A percentile compares a stretch with the other conserved stretches of the same genome.
Evolutionary conservation across 805 yeast genomes (phyloP).

Genomic region (Pichia insulana): DNA sequence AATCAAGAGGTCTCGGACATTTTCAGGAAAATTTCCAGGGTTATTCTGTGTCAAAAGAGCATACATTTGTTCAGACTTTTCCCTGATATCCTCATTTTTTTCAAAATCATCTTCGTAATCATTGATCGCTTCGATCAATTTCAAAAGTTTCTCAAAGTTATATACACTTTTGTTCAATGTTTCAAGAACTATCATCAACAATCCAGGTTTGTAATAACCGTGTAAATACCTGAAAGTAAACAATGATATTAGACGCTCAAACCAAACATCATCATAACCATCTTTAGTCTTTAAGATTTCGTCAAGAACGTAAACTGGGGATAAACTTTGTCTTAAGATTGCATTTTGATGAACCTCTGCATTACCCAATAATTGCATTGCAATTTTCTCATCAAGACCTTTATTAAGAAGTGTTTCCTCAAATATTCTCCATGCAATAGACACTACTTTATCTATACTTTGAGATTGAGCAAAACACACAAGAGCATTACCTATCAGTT

Average conservation of each 20-base stretch:
- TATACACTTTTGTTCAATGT: constrained; percentile 15
- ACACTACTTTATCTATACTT: constrained; percentile 42
- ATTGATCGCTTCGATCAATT: constrained; percentile 21
- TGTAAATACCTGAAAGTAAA: constrained; percentile 48
- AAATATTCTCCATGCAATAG: constrained; percentile 51
- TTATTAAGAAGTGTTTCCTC: constrained; percentile 49
- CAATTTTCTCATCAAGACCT: constrained; percentile 25
- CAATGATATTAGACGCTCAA: constrained; percentile 30
- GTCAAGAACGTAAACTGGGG: constrained; percentile 62
- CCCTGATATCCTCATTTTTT: constrained; percentile 7
- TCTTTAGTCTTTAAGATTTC: constrained; percentile 35
- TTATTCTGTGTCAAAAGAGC: constrained; percentile 14
- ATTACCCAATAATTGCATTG: constrained; percentile 1
- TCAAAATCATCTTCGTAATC: constrained; percentile 15
- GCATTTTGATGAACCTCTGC: constrained; percentile 27
- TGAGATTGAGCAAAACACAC: constrained; percentile 57
- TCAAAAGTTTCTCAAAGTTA: constrained; percentile 17
- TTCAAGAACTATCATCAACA: constrained; percentile 41
- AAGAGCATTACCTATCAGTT: constrained; percentile 48
- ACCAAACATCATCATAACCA: constrained; percentile 17
- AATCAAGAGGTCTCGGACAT: constrained; percentile 12
- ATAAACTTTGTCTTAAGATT: constrained; percentile 53
- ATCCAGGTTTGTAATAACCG: constrained; percentile 37
- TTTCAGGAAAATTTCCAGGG: constrained; percentile 4
- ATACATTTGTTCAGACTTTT: constrained; percentile 16